These are phyloP conservation scores for Solanum tarijense DNA, from an alignment of 257 asterid genomes.

Conservation along the genomic window DNA sequence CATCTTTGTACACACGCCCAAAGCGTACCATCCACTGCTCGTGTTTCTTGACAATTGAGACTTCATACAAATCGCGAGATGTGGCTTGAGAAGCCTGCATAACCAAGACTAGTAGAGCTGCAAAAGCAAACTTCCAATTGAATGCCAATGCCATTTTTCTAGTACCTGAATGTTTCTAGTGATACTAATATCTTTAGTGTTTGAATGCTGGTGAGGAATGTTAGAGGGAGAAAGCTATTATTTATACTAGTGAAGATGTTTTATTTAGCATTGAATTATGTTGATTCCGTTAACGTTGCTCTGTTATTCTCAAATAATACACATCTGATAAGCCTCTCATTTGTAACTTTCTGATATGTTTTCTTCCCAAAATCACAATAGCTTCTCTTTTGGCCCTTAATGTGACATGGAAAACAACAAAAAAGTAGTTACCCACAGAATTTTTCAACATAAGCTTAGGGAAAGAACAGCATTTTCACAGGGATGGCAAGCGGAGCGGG, in stretches of 20 bases:
- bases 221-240: neutral
- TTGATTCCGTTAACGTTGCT: neutral
- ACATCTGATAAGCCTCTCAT: neutral
- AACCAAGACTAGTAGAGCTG: neutral
- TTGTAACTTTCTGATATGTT: neutral
- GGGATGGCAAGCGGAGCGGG: neutral
- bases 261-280: neutral
- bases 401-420: neutral
- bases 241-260: neutral
- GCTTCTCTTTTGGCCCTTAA: neutral
- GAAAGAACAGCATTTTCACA: neutral
- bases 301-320: neutral
- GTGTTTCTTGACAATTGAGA: neutral
- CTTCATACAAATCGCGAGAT: neutral
- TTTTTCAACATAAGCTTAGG: neutral
- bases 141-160: neutral
- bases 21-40: neutral
- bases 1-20: neutral
- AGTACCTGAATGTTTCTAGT: neutral
- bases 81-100: neutral
- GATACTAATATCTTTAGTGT: neutral
- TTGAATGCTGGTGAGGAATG: neutral
- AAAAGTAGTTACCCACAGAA: neutral
- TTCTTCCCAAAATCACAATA: neutral
- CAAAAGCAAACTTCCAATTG: neutral